These are phyloP conservation scores for Trichomonas gallinae DNA, from an alignment of 208 protist species.

Conservation along the genomic window DNA sequence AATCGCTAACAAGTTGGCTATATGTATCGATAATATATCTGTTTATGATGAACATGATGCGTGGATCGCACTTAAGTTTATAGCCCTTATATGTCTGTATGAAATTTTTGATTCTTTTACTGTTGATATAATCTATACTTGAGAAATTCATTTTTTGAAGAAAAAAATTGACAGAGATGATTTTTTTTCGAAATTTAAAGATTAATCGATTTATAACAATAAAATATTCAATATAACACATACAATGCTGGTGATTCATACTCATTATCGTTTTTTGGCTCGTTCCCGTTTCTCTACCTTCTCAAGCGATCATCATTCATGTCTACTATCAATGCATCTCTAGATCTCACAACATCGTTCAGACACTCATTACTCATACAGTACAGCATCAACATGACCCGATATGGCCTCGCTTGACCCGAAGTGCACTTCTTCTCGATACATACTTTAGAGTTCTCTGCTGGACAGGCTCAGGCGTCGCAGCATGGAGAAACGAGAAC, in stretches of 20 bases:
- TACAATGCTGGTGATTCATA: too few species aligned
- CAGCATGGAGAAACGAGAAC: conserved; percentile 69
- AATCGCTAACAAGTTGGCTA: background rate
- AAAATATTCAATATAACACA: too few species aligned
- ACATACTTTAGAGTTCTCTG: conserved; percentile 95
- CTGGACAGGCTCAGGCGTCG: conserved; percentile 78
- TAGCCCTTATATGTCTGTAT: background rate
- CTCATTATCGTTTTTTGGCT: too few species aligned
- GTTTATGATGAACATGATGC: background rate
- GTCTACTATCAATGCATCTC: conserved; percentile 81
- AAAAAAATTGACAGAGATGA: too few species aligned
- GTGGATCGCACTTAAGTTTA: background rate
- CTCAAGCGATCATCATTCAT: conserved; percentile 84
- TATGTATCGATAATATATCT: background rate
- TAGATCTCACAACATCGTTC: conserved; percentile 89
- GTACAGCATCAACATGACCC: conserved; percentile 48
- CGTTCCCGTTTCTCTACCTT: conserved; percentile 97
- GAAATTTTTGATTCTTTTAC: background rate
- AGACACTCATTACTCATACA: conserved; percentile 79
- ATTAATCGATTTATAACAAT: too few species aligned
- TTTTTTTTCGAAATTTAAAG: too few species aligned
- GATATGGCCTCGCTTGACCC: conserved; percentile 65
- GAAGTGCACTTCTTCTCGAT: conserved; percentile 89
- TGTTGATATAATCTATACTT: background rate
- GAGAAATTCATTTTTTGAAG: background rate